A percentile compares a stretch with the other conserved stretches of the same genome.
phyloP scores from a whole-genome alignment of 176 grass and related monocot genomes.

The Eleusine indica region DNA sequence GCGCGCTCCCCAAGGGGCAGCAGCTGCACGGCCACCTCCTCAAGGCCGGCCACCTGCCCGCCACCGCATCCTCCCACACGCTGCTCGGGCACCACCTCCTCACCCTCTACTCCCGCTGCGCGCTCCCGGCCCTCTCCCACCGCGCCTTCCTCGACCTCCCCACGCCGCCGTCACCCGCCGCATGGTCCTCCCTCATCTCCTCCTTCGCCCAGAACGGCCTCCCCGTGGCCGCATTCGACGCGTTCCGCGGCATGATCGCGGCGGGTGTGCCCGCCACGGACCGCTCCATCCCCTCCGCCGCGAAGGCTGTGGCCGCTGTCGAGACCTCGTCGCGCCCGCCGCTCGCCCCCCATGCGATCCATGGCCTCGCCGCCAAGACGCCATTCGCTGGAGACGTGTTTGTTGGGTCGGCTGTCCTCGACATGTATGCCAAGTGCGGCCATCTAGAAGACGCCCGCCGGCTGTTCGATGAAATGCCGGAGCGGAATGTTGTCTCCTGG shows the following conservation, averaged over 20 bases:
- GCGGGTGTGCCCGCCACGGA: constrained; percentile 60
- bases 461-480: constrained; percentile 78
- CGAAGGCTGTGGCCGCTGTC: constrained; percentile 60
- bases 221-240: constrained; percentile 48
- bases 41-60: constrained; percentile 69
- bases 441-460: constrained; percentile 52
- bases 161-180: constrained; percentile 48
- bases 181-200: constrained; percentile 81
- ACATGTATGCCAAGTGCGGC: constrained; percentile 79
- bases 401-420: constrained; percentile 66
- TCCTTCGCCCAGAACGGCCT: constrained; percentile 71
- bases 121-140: constrained; percentile 65
- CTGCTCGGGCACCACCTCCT: constrained; percentile 81
- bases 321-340: constrained; percentile 28
- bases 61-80: constrained; percentile 51
- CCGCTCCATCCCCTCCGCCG: constrained; percentile 72
- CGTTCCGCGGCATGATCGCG: constrained; percentile 68
- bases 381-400: constrained; percentile 71
- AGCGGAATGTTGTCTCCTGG: constrained; percentile 95
- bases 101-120: constrained; percentile 82
- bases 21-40: constrained; percentile 78
- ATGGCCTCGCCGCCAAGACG: constrained; percentile 69
- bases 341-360: constrained; percentile 45
- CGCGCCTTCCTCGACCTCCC: constrained; percentile 74
- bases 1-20: constrained; percentile 77